Base-by-base conservation (phyloP, 306 rosid species). In the Acacia melanoxylon region DNA sequence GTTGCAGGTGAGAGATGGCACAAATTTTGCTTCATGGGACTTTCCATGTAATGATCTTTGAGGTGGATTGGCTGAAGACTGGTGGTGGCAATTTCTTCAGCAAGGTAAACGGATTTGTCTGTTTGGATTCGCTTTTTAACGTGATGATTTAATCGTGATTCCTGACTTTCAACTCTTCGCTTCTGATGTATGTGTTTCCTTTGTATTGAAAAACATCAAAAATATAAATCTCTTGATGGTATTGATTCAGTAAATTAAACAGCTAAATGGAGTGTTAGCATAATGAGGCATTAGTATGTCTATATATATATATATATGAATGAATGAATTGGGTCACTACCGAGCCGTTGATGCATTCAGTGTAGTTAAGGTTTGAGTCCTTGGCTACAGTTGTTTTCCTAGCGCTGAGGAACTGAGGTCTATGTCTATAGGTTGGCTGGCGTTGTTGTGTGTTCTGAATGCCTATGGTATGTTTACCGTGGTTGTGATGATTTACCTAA, bases 31-130 rank as follows among this genome's bases (percentile, higher is more conserved):
- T 95, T 58, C 99, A 95, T 67, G 99, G 99, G 0, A 93, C 91
- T 78, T 97, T 95, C 71, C 99, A 95, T 54, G 99, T 77, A 33
- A 92, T 98, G 68, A 82, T 95, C 88, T 92, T 67, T 41, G 99
- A 93, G 91, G 91, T 95, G 7, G 98, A 95, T 74, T 83, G 24
- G 76, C 84, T 95, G 75, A 75, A 81, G 2, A 41, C 54, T 8
- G 87, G 86, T 3, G 89, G 87, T 8, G 89, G 89, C 74, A 88
- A 89, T 76, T 44, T 95, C 84, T 84, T 95, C 66, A 84, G 80
- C 86, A 89, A 75, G 95, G 99, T 95, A n/a, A 78, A 77, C 66
- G 74, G 3, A 27, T 77, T 54, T 52, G 25, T 8, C 25, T 35
- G 2, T 27, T 68, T 80, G 81, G 76, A 68, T 77, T 44, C 12